Evolutionary conservation across 495 filamentous ascomycete genomes (phyloP).

Genomic region (Antarctomyces pellizariae): DNA sequence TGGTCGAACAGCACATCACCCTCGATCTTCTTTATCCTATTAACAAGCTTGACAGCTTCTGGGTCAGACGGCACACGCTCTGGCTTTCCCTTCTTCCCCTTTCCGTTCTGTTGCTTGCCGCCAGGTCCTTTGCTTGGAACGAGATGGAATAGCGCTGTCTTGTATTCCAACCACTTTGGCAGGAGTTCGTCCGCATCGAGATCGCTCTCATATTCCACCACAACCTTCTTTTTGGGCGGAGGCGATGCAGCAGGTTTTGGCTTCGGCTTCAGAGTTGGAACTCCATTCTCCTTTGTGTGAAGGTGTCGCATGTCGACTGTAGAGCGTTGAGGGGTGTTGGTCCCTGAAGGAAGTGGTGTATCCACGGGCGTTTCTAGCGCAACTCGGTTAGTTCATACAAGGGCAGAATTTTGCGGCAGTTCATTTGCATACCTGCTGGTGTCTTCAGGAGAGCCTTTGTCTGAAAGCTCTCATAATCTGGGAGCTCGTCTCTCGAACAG

Average conservation of each 20-base stretch:
- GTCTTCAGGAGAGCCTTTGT: no score
- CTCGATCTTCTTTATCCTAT: conserved; percentile 53
- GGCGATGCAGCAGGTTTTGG: no score
- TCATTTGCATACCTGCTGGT: no score
- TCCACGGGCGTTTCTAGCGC: conserved; percentile 20
- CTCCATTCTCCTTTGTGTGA: no score
- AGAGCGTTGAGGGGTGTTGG: conserved; percentile 21
- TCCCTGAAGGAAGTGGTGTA: conserved; percentile 21
- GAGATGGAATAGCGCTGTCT: conserved; percentile 46
- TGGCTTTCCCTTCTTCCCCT: conserved; percentile 8
- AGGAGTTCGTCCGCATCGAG: conserved; percentile 52
- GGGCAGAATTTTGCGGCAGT: no score
- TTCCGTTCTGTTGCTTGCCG: not conserved
- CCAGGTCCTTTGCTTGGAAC: conserved; percentile 12
- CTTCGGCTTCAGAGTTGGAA: no score
- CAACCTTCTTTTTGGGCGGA: conserved; percentile 13
- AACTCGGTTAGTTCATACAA: not conserved
- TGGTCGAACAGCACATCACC: conserved; percentile 74
- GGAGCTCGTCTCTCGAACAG: conserved; percentile 40
- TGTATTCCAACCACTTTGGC: conserved; percentile 47
- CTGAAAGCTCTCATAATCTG: conserved; percentile 32
- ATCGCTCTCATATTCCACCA: conserved; percentile 27
- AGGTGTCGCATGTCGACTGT: conserved; percentile 13
- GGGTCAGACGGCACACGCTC: conserved; percentile 20
- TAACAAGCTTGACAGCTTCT: conserved; percentile 35